These are phyloP conservation scores for Puccinia horiana DNA, from an alignment of 1,284 basidiomycete genomes.

Conservation along the genomic window DNA sequence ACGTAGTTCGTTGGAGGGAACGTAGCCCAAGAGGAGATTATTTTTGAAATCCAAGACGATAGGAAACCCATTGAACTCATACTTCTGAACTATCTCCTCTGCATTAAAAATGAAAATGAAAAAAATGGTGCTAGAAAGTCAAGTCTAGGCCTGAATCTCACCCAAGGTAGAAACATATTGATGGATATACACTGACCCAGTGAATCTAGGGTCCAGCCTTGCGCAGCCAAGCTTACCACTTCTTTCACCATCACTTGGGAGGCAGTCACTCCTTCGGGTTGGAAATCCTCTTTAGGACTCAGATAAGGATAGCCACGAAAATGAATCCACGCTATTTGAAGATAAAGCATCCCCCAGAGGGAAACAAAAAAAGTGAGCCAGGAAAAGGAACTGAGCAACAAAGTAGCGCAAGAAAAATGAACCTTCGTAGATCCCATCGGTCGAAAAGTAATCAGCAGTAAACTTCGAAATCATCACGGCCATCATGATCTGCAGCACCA, in stretches of 20 bases:
- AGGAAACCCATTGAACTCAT: conserved; percentile 43
- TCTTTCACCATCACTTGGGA: conserved; percentile 68
- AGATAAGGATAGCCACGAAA: conserved; percentile 71
- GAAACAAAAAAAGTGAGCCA: not conserved
- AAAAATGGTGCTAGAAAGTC: not conserved
- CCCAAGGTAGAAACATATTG: not conserved
- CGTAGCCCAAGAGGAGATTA: conserved; percentile 39
- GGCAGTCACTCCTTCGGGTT: conserved; percentile 68
- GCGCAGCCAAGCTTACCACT: conserved; percentile 25
- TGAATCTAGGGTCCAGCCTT: conserved; percentile 61
- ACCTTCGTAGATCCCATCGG: conserved; percentile 70
- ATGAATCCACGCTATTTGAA: conserved; percentile 54
- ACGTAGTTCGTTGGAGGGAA: conserved; percentile 41
- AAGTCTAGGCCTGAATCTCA: not conserved
- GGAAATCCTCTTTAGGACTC: conserved; percentile 67
- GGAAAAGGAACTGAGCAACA: not conserved
- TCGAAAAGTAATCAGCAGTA: conserved; percentile 71
- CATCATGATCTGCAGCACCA: conserved; percentile 74
- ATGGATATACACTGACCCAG: conserved; percentile 60
- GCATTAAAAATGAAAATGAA: not conserved
- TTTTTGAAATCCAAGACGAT: conserved; percentile 32
- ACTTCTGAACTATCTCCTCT: conserved; percentile 27
- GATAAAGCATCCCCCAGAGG: not conserved
- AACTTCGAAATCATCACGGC: conserved; percentile 74
- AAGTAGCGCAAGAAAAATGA: conserved; percentile 65